Evolutionary conservation across 495 filamentous ascomycete genomes (phyloP), one percentile per base, ranked within the genome.

Genomic region (Chlorociboria aeruginascens): DNA sequence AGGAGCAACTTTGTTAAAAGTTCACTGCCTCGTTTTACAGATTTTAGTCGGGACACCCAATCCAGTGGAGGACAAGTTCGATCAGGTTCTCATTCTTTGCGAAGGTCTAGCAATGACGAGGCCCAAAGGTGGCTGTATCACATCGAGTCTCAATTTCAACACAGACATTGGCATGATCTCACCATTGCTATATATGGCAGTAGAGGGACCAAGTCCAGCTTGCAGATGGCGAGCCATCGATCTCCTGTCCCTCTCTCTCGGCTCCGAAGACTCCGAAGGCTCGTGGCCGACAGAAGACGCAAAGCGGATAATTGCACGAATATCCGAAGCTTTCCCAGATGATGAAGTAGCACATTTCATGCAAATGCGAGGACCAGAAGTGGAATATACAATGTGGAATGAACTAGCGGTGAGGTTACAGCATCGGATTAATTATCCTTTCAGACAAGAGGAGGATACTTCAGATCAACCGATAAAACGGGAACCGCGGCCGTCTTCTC

Each of bases 251-350:
- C 40, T 50, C 0, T 45, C 54, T 3, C 60, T 58, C 0, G 56
- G 68, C n/a, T 25, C 4, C 20, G 72, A 76, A 58, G n/a, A n/a
- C n/a, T 64, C 68, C 51, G 72, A 76, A 58, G 71, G 70, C 1
- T 53, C 69, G 3, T 73, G 66, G 63, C 63, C 71, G 13, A 33
- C 42, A 17, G 30, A 40, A 16, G 51, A 54, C 28, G 41, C 46
- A 35, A 16, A 40, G 0, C 41, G 13, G 12, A 39, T 46, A 2
- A 45, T 40, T 31, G 40, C 20, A 25, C 20, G 20, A 25, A 25
- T 25, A 25, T 25, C 20, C 20, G 20, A 25, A 25, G 20, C 20
- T 25, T 25, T 25, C 4, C 20, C 1, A 25, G 20, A 25, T 2
- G 1, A 25, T 25, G 20, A 25, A 25, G 2, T 25, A 25, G 1